Evolutionary conservation across 1,139 yeast species (phyloP), one percentile per base, ranked within the genome.

Genomic region (Candida glucosophila): DNA sequence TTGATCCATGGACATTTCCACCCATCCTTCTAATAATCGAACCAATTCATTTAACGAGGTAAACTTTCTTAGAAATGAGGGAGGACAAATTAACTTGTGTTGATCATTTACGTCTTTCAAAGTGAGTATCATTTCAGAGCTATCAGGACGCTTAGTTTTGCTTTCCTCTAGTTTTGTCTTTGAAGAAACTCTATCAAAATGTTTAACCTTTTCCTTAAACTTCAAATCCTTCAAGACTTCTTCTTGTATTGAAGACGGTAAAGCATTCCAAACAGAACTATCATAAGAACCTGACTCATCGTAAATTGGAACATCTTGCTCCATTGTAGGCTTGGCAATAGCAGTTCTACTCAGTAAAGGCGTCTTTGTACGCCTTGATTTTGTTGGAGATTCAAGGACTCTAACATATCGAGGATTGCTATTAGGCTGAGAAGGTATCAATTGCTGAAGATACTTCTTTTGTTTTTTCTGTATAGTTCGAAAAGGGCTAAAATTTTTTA

Each of bases 21-120:
- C 54, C 88, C 88, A 78, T 1, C 51, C 45, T 3, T 47, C 41
- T 4, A 77, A 28, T 29, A 61, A 42, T 2, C 30, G 19, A 18
- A 55, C 50, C n/a, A n/a, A n/a, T n/a, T n/a, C n/a, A n/a, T n/a
- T n/a, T n/a, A n/a, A n/a, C n/a, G n/a, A n/a, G n/a, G n/a, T n/a
- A n/a, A n/a, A n/a, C n/a, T n/a, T n/a, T n/a, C n/a, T n/a, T n/a
- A n/a, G n/a, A n/a, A n/a, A n/a, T n/a, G n/a, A n/a, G n/a, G n/a
- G n/a, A n/a, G n/a, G n/a, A n/a, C n/a, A n/a, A n/a, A n/a, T n/a
- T n/a, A n/a, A n/a, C n/a, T n/a, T n/a, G n/a, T n/a, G n/a, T n/a
- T n/a, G n/a, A n/a, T n/a, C n/a, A n/a, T n/a, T n/a, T n/a, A n/a
- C n/a, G n/a, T n/a, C n/a, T n/a, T n/a, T n/a, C n/a, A n/a, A n/a